Evolutionary conservation across 2,329 filamentous ascomycete genomes (phyloP).

Genomic region (Arachnomyces sp.): DNA sequence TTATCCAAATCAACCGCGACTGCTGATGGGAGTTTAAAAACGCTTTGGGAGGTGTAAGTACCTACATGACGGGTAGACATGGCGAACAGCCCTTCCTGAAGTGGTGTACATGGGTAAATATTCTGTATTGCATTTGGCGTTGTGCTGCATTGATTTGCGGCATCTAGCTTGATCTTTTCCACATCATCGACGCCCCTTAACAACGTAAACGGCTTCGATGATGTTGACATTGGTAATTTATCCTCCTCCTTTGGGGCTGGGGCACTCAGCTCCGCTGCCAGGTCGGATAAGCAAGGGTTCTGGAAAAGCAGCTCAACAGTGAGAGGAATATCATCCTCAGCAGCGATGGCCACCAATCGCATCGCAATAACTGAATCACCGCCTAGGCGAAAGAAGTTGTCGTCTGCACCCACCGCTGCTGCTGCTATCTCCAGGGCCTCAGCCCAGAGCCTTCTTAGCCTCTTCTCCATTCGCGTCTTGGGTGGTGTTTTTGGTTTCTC

Average conservation of each 20-base stretch:
- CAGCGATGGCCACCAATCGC: slow-evolving; percentile 36
- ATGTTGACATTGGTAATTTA: not conserved
- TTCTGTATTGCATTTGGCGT: slow-evolving; percentile 10
- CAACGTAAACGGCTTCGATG: slow-evolving; percentile 1
- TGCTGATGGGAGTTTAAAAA: slow-evolving; percentile 22
- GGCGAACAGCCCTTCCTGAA: slow-evolving; percentile 12
- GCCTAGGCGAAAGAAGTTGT: slow-evolving; percentile 41
- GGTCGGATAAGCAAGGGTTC: slow-evolving; percentile 35
- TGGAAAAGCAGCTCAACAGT: slow-evolving; percentile 40
- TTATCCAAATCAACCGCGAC: slow-evolving; percentile 26
- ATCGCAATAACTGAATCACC: slow-evolving; percentile 44
- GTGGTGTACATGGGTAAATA: slow-evolving; percentile 12
- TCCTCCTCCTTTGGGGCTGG: slow-evolving; percentile 3
- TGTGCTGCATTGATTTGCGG: slow-evolving; percentile 14
- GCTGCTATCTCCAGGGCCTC: slow-evolving; percentile 30
- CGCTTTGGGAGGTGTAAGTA: slow-evolving; percentile 34
- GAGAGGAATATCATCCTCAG: slow-evolving; percentile 32
- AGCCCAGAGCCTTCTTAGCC: slow-evolving; percentile 32
- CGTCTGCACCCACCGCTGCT: slow-evolving; percentile 34
- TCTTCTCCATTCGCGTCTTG: slow-evolving; percentile 20
- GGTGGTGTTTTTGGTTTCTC: slow-evolving; percentile 22
- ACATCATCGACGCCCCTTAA: slow-evolving; percentile 8
- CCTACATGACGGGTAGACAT: slow-evolving; percentile 30
- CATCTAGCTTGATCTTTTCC: slow-evolving; percentile 9
- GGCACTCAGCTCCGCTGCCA: slow-evolving; percentile 30